Percentiles rank a stretch among this genome's conserved stretches.
phyloP scores from a whole-genome alignment of 805 yeast species.

The Grigorovia humatica region DNA sequence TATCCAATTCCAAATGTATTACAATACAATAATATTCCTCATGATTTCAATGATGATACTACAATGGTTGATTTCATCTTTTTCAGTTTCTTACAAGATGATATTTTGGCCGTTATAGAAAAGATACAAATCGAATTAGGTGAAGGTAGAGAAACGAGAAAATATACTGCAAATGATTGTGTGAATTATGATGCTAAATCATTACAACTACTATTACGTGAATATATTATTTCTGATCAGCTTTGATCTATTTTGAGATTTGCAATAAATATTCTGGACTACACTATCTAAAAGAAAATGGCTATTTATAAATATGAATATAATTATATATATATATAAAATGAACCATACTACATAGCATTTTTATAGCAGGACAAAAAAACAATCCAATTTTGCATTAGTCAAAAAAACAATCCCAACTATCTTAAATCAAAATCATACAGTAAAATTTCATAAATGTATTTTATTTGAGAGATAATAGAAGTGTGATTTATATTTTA shows the following conservation, averaged over 20 bases:
- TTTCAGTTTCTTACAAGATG: conserved; percentile 49
- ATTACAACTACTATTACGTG: conserved; percentile 37
- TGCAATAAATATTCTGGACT: not conserved
- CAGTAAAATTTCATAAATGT: not conserved
- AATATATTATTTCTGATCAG: conserved; percentile 15
- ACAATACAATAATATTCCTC: conserved; percentile 30
- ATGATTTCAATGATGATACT: conserved; percentile 12
- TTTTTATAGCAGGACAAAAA: not conserved
- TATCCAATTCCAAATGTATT: conserved; percentile 74
- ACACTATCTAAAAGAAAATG: too few species aligned
- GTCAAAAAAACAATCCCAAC: not conserved
- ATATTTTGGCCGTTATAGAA: conserved; percentile 25
- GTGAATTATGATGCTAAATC: conserved; percentile 32
- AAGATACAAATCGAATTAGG: conserved; percentile 31
- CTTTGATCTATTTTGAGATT: not conserved
- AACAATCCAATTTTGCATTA: too few species aligned
- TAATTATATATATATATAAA: not conserved
- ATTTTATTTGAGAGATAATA: not conserved
- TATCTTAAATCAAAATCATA: not conserved
- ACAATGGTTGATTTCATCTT: conserved; percentile 57
- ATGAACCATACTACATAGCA: not conserved
- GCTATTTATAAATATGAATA: not conserved
- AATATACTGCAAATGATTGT: conserved; percentile 30
- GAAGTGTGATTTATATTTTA: not conserved
- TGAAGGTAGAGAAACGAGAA: conserved; percentile 7